These are phyloP conservation scores for Phanerochaete carnosa DNA, from an alignment of 768 basidiomycete genomes.

Conservation along the genomic window DNA sequence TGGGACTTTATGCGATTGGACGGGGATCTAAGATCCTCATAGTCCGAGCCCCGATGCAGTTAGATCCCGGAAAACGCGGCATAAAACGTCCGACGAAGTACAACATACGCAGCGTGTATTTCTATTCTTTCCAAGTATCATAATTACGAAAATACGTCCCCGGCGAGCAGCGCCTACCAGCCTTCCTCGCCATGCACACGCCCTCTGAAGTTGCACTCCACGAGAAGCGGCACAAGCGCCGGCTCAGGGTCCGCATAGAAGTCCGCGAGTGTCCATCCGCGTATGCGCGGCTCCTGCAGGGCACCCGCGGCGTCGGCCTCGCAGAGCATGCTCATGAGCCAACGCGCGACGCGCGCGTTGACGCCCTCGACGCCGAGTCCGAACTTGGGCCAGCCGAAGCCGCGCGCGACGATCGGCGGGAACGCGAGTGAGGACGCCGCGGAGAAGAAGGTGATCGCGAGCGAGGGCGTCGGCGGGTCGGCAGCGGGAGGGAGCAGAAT, in stretches of 20 bases:
- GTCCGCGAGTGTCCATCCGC: conserved; percentile 71
- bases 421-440: conserved; percentile 75
- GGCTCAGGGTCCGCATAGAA: conserved; percentile 59
- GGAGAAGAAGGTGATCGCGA: conserved; percentile 79
- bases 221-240: conserved; percentile 57
- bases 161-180: background rate
- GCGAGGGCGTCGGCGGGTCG: conserved; percentile 36
- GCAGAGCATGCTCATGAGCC: conserved; percentile 58
- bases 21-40: too few species aligned
- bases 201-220: conserved; percentile 77
- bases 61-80: too few species aligned
- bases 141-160: background rate
- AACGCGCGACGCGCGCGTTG: conserved; percentile 69
- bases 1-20: too few species aligned
- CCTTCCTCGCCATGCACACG: conserved; percentile 15
- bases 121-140: background rate
- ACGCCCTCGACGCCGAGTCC: conserved; percentile 85
- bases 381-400: conserved; percentile 77
- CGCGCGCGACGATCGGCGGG: conserved; percentile 73
- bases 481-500: conserved; percentile 44
- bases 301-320: conserved; percentile 4
- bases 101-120: background rate
- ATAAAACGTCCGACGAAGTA: too few species aligned
- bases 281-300: conserved; percentile 20
- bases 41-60: too few species aligned